These are phyloP conservation scores for Boletus tomentosulus DNA, from an alignment of 768 basidiomycete species.

Conservation along the genomic window DNA sequence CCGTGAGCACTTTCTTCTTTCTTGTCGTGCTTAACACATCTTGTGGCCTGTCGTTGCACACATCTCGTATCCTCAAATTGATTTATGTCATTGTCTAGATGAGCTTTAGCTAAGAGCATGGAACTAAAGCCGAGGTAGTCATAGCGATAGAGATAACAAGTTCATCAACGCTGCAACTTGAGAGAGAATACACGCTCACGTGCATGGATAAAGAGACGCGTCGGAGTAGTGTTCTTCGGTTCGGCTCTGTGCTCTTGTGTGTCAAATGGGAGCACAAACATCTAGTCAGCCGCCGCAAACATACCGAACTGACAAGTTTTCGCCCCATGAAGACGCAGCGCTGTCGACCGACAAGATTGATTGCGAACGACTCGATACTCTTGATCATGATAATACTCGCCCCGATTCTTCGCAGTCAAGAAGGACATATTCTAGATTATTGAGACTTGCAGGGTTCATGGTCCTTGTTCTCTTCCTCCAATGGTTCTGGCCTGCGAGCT, in stretches of 20 bases:
- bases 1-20: no score
- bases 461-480: conserved; percentile 4
- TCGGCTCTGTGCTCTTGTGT: neutral
- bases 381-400: neutral
- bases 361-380: neutral
- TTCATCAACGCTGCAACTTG: no score
- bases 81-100: no score
- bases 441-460: conserved; percentile 2
- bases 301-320: neutral
- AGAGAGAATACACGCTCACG: no score
- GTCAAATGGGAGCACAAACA: neutral
- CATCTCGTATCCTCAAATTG: no score
- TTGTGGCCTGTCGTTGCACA: no score
- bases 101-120: no score
- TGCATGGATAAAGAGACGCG: no score
- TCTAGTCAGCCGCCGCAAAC: neutral
- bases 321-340: neutral
- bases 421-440: neutral
- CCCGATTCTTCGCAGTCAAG: neutral
- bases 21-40: no score
- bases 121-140: no score
- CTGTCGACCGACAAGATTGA: neutral
- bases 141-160: no score
- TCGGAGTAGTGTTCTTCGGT: no score
- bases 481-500: conserved; percentile 9